A percentile compares a stretch with the other conserved stretches of the same genome.
phyloP scores from a whole-genome alignment of 805 yeast genomes.

The Metschnikowia chrysomelidarum region DNA sequence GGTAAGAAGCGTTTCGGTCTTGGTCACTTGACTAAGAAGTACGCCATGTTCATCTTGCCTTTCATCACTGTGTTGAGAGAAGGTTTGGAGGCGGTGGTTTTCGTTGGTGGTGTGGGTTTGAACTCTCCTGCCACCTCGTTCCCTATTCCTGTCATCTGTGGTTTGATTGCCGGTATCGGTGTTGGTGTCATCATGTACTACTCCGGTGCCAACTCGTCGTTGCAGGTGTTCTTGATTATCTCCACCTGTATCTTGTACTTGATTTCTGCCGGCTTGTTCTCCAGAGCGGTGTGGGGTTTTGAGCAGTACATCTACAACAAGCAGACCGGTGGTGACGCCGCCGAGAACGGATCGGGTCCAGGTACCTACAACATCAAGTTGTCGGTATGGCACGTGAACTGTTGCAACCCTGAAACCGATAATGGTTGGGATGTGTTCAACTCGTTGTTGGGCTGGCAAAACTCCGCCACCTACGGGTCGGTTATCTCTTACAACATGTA shows the following conservation, averaged over 20 bases:
- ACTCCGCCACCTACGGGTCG: slow-evolving; percentile 91
- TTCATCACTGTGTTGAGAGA: slow-evolving; percentile 91
- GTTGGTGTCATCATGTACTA: slow-evolving; percentile 74
- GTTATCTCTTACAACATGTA: slow-evolving; percentile 84
- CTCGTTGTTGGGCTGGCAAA: slow-evolving; percentile 95
- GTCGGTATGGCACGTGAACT: slow-evolving; percentile 94
- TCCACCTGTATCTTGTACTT: slow-evolving; percentile 89
- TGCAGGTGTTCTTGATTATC: slow-evolving; percentile 81
- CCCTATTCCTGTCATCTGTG: slow-evolving; percentile 91
- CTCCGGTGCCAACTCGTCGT: slow-evolving; percentile 79
- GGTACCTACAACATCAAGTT: slow-evolving; percentile 84
- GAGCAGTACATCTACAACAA: slow-evolving; percentile 64
- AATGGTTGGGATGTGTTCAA: slow-evolving; percentile 97
- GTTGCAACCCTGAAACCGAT: slow-evolving; percentile 83
- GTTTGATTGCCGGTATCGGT: slow-evolving; percentile 72
- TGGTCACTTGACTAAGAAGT: slow-evolving; percentile 62
- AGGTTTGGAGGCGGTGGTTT: slow-evolving; percentile 62
- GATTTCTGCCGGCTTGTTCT: slow-evolving; percentile 88
- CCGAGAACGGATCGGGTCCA: slow-evolving; percentile 90
- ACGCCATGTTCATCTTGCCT: slow-evolving; percentile 87
- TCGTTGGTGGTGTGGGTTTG: slow-evolving; percentile 46
- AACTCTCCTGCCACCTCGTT: slow-evolving; percentile 47
- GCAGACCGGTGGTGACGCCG: slow-evolving; percentile 89
- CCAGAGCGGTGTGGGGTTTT: slow-evolving; percentile 90
- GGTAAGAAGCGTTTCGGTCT: slow-evolving; percentile 48